A percentile compares a stretch with the other conserved stretches of the same genome.
Evolutionary conservation across 495 filamentous ascomycete genomes (phyloP).

Genomic region (Penicillium verhagenii): DNA sequence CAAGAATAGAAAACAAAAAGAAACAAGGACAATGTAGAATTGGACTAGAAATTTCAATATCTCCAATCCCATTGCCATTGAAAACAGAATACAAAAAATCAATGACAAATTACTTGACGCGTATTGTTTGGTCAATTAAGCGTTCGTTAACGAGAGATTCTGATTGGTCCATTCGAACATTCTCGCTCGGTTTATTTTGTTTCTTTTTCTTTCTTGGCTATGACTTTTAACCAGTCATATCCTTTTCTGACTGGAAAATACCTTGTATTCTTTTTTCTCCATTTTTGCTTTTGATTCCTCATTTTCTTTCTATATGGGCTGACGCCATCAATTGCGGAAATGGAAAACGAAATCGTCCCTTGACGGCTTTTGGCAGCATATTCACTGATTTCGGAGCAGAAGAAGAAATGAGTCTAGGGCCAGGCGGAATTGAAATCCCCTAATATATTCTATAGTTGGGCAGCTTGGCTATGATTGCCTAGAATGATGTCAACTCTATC

Average conservation of each 20-base stretch:
- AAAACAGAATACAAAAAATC: background rate
- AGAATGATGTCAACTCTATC: conserved; percentile 2
- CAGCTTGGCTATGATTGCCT: conserved; percentile 17
- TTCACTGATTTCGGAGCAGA: conserved; percentile 17
- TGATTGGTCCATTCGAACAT: background rate
- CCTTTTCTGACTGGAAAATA: conserved; percentile 6
- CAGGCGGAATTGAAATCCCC: conserved; percentile 24
- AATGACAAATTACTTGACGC: background rate
- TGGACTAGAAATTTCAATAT: conserved; percentile 3
- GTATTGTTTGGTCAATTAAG: conserved; percentile 8
- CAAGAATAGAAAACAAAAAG: conserved; percentile 7
- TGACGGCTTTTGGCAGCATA: background rate
- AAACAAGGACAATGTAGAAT: conserved; percentile 24
- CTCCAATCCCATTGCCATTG: background rate
- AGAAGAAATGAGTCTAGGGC: conserved; percentile 30
- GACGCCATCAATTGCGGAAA: conserved; percentile 18
- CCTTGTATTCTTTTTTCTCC: background rate
- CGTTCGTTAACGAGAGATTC: background rate
- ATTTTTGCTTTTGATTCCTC: background rate
- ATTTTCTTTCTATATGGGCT: conserved; percentile 10
- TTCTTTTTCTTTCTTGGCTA: conserved; percentile 2
- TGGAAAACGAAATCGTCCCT: background rate
- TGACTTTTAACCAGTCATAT: conserved; percentile 22
- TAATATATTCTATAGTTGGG: conserved; percentile 6
- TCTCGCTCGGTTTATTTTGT: conserved; percentile 13